Evolutionary conservation across 2,329 filamentous ascomycete genomes (phyloP).

Genomic region (Diplodia seriata): DNA sequence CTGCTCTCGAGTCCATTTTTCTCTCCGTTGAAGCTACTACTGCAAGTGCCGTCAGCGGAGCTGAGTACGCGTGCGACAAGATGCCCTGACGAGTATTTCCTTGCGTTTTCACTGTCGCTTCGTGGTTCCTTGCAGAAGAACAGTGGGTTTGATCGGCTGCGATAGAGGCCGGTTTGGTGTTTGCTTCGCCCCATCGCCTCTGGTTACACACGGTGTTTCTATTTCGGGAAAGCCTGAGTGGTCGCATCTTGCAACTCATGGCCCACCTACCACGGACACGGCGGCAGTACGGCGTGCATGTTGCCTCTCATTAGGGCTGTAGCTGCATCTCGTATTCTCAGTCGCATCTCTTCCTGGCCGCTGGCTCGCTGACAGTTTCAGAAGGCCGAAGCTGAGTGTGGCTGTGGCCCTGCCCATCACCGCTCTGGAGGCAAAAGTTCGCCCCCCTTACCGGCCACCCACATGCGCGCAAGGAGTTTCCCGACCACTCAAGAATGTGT

Average conservation of each 20-base stretch:
- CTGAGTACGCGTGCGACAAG: no score
- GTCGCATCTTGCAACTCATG: not conserved
- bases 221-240: not conserved
- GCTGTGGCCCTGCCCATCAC: conserved; percentile 15
- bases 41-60: not conserved
- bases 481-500: not conserved
- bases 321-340: conserved; percentile 17
- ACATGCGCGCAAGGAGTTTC: conserved; percentile 5
- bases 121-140: not conserved
- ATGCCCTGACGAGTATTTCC: not conserved
- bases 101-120: not conserved
- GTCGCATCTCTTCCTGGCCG: not conserved
- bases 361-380: conserved; percentile 20
- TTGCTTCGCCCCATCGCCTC: not conserved
- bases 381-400: conserved; percentile 22
- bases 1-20: not conserved
- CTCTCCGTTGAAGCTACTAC: not conserved
- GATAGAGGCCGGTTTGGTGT: not conserved
- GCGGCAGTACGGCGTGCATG: not conserved
- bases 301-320: conserved; percentile 7
- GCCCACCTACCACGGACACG: not conserved
- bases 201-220: not conserved
- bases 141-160: no score
- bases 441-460: conserved; percentile 21
- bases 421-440: conserved; percentile 16